Evolutionary conservation across 805 yeast species (phyloP).

Genomic region (Candida maltosa): DNA sequence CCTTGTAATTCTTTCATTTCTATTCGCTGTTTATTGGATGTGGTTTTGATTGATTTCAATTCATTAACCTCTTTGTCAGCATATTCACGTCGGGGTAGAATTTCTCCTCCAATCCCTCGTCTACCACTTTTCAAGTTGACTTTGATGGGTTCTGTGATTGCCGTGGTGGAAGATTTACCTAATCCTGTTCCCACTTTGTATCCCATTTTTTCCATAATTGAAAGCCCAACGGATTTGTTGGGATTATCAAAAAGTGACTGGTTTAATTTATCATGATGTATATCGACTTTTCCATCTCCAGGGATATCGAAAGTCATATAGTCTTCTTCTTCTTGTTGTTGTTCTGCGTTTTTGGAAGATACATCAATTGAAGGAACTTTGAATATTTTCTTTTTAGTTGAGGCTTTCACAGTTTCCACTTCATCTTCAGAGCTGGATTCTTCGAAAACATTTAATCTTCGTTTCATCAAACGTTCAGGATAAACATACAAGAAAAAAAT

Average conservation of each 20-base stretch:
- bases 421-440: constrained; percentile 2
- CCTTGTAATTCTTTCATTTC: constrained; percentile 10
- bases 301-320: constrained; percentile 11
- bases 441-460: constrained; percentile 5
- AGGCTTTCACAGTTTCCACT: not conserved
- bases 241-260: constrained; percentile 3
- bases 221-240: constrained; percentile 39
- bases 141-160: constrained; percentile 30
- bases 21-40: not conserved
- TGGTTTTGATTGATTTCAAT: constrained; percentile 6
- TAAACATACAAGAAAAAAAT: too few species aligned
- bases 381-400: constrained; percentile 4
- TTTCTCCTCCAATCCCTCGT: not conserved
- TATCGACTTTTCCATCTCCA: not conserved
- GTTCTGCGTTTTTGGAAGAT: too few species aligned
- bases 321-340: constrained; percentile 5
- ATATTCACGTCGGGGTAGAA: not conserved
- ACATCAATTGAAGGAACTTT: constrained; percentile 5
- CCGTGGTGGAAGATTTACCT: constrained; percentile 28
- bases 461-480: too few species aligned
- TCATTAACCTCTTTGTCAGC: constrained; percentile 1
- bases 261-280: not conserved
- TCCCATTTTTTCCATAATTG: constrained; percentile 61
- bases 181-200: constrained; percentile 45
- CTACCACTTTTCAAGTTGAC: constrained; percentile 4